Evolutionary conservation across 1,284 basidiomycete species (phyloP).

Genomic region (Ustilago tritici): DNA sequence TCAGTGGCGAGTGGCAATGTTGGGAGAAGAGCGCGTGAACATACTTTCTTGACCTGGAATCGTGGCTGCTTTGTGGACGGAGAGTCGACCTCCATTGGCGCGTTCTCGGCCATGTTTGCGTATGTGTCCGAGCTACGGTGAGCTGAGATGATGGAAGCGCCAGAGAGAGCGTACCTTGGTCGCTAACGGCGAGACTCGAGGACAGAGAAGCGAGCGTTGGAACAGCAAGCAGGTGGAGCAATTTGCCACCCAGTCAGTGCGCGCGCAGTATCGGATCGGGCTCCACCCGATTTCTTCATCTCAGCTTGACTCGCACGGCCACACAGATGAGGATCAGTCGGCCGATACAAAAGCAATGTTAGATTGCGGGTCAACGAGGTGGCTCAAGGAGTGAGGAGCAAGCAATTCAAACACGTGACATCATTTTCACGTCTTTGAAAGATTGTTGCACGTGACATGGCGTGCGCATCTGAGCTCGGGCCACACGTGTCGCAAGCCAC

Average conservation of each 20-base stretch:
- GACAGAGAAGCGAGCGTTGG: neutral
- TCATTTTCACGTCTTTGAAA: no score
- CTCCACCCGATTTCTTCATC: neutral
- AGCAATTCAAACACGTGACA: no score
- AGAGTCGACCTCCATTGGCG: slow-evolving; percentile 62
- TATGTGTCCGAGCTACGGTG: slow-evolving; percentile 4
- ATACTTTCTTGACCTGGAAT: slow-evolving; percentile 69
- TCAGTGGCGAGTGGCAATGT: slow-evolving; percentile 10
- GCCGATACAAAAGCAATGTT: no score
- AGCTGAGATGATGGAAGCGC: slow-evolving; percentile 12
- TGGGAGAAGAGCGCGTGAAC: neutral
- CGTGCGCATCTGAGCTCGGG: no score
- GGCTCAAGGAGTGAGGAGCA: no score
- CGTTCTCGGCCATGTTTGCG: slow-evolving; percentile 39
- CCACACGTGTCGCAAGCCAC: no score
- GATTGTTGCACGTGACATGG: no score
- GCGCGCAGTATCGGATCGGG: slow-evolving; percentile 12
- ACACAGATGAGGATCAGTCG: no score
- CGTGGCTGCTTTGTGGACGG: slow-evolving; percentile 58
- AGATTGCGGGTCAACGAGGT: no score
- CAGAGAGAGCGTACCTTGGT: neutral
- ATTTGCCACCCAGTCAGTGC: neutral
- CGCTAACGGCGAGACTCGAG: neutral
- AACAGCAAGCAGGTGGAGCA: slow-evolving; percentile 8
- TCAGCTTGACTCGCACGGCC: neutral